These are phyloP conservation scores for Penicillium lagena DNA, from an alignment of 495 filamentous ascomycete species.

Conservation along the genomic window DNA sequence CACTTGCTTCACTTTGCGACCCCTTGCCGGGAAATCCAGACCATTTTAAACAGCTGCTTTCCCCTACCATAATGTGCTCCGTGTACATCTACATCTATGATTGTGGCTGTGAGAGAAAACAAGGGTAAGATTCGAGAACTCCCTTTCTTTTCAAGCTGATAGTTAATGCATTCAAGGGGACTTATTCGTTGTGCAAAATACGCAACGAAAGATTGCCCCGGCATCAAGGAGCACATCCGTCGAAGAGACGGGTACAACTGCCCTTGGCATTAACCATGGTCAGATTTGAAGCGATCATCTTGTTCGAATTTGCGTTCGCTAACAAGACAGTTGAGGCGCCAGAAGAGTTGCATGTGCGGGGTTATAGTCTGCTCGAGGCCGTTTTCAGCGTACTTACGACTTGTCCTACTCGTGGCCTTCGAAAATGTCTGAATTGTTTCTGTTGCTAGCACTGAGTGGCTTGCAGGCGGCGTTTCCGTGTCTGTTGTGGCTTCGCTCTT, in stretches of 20 bases:
- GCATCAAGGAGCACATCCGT: conserved; percentile 31
- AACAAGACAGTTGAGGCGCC: not conserved
- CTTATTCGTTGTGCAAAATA: conserved; percentile 33
- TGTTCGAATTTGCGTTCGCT: not conserved
- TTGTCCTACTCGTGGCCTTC: too few relatives aligned
- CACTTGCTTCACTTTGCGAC: not conserved
- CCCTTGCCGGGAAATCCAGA: not conserved
- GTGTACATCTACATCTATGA: conserved; percentile 37
- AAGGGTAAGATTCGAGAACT: too few relatives aligned
- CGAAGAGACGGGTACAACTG: conserved; percentile 31
- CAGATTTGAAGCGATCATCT: not conserved
- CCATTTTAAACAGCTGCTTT: not conserved
- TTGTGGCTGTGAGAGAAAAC: conserved; percentile 24
- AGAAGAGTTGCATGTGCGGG: not conserved
- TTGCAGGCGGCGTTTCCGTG: too few relatives aligned
- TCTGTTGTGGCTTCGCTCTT: too few relatives aligned
- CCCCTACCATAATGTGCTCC: conserved; percentile 27
- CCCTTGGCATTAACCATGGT: conserved; percentile 13
- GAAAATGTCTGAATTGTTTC: too few relatives aligned
- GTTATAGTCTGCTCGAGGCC: too few relatives aligned
- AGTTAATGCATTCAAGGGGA: conserved; percentile 23
- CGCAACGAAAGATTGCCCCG: conserved; percentile 24
- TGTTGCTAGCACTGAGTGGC: too few relatives aligned
- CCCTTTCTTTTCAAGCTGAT: too few relatives aligned
- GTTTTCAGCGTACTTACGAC: too few relatives aligned